Base-by-base conservation (phyloP, 805 yeast species). In the Myxozyma neotropica region DNA sequence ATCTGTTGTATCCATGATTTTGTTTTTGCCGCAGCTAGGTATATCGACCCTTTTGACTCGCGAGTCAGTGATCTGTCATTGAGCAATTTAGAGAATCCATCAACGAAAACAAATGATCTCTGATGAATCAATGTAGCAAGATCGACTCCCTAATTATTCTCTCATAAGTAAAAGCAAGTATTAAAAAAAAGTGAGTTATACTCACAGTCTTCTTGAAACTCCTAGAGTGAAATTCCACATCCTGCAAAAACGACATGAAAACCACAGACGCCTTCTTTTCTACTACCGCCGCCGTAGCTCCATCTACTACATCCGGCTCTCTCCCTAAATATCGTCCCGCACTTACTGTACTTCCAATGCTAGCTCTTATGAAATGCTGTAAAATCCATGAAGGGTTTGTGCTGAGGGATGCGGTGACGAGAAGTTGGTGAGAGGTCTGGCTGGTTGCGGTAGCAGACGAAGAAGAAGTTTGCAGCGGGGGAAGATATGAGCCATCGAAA, bases 351-450 rank as follows among this genome's bases (percentile, higher is more conserved):
- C 2, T 21, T 5, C 29, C 23, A n/a, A 46, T 12, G 29, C 40
- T 21, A 2, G 58, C 55, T 26, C 45, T 36, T 15, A 43, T 39
- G 24, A 58, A 61, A 43, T 50, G 57, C 15, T 61, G 62, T 13
- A 61, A 43, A n/a, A 61, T 38, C 65, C 65, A 61, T 13, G 61
- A 53, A 4, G 62, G 36, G 36, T 29, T 58, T 10, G 65, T 58
- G 5, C 33, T 12, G 7, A 42, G n/a, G 12, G 58, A 21, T 19
- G 53, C 50, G 4, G 58, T 29, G 15, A 61, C 57, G 15, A 48
- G 23, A 5, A 61, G 8, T 13, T 49, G n/a, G 23, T 49, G 44
- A 26, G 46, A 33, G 38, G n/a, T n/a, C n/a, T n/a, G n/a, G n/a
- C n/a, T 10, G 23, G 12, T 26, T 17, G 27, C 33, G 24, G 10